Evolutionary conservation across 257 asterid species (phyloP).

Genomic region (Gentiana dahurica): DNA sequence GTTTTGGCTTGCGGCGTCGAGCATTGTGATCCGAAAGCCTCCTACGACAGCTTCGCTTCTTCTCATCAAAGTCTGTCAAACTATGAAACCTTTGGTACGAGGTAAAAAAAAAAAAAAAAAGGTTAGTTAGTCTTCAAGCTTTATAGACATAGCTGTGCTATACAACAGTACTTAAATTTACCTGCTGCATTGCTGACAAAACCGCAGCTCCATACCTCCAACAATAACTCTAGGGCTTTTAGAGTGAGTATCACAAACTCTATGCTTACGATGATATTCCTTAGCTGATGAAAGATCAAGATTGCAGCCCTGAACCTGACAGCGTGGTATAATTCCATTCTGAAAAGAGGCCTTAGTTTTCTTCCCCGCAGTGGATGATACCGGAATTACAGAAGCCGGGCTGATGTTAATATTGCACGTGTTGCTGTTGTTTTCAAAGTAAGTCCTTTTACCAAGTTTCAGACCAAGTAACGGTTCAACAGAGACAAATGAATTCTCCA

Average conservation of each 20-base stretch:
- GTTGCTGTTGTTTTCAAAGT: conserved; percentile 44
- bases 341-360: conserved; percentile 37
- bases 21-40: conserved; percentile 92
- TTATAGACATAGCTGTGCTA: too few species aligned
- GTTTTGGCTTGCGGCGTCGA: conserved; percentile 85
- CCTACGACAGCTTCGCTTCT: conserved; percentile 91
- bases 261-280: conserved; percentile 85
- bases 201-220: conserved; percentile 70
- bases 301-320: conserved; percentile 83
- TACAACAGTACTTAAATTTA: conserved; percentile 9
- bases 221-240: conserved; percentile 59
- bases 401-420: conserved; percentile 34
- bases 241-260: conserved; percentile 76
- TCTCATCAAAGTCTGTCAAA: conserved; percentile 72
- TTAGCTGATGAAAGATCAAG: conserved; percentile 64
- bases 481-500: conserved; percentile 43
- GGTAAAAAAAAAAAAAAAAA: not conserved
- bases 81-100: conserved; percentile 65
- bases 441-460: conserved; percentile 81
- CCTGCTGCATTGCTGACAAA: conserved; percentile 99
- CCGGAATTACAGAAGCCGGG: conserved; percentile 34
- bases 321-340: conserved; percentile 31
- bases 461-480: conserved; percentile 56
- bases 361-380: conserved; percentile 32
- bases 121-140: not conserved